Conservation (phyloP, 805 yeast species). For the Komagataella phaffii region DNA sequence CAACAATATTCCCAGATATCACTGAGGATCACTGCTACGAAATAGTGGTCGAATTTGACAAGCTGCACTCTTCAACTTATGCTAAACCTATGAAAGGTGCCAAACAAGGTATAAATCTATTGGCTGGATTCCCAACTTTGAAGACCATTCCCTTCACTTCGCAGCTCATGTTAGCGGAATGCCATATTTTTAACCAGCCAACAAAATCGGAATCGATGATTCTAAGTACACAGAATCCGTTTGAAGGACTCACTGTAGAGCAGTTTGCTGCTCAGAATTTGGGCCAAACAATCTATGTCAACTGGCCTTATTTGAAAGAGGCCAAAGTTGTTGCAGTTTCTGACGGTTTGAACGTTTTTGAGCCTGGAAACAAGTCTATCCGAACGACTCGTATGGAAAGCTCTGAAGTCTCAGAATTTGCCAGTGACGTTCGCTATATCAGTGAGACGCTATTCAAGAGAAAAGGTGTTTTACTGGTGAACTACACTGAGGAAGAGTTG, state of each 20-base stretch:
- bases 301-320: constrained; percentile 89
- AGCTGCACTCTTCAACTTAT: constrained; percentile 31
- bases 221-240: constrained; percentile 41
- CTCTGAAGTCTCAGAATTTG: constrained; percentile 34
- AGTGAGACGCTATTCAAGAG: constrained; percentile 28
- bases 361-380: background rate
- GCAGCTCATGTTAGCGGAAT: constrained; percentile 45
- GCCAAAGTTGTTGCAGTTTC: constrained; percentile 52
- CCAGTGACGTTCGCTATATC: constrained; percentile 24
- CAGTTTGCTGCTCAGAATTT: constrained; percentile 54
- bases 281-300: constrained; percentile 53
- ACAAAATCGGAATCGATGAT: constrained; percentile 75
- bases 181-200: constrained; percentile 73
- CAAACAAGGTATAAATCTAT: constrained; percentile 48
- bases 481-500: constrained; percentile 3
- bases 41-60: constrained; percentile 30
- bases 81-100: constrained; percentile 43
- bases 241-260: constrained; percentile 40
- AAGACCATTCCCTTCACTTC: constrained; percentile 49
- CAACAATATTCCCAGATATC: constrained; percentile 65
- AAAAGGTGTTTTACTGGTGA: constrained; percentile 51
- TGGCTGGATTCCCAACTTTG: constrained; percentile 88
- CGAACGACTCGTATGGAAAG: constrained; percentile 25
- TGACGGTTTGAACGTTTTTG: constrained; percentile 26
- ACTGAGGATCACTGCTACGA: constrained; percentile 72